Evolutionary conservation across 306 rosid genomes (phyloP).

Genomic region (Hippophae gyantsensis): DNA sequence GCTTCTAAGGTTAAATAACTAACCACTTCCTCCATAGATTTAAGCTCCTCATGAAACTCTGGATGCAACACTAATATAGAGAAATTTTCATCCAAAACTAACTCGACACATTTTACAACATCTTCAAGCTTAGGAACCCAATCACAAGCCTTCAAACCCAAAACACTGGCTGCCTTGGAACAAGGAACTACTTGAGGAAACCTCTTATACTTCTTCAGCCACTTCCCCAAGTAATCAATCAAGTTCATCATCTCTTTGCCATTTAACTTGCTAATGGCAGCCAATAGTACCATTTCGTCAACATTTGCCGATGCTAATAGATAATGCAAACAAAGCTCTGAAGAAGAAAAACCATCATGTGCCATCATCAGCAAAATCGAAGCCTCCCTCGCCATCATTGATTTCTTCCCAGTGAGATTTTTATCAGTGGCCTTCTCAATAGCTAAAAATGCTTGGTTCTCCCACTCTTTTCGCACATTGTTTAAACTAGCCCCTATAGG

Average conservation of each 20-base stretch:
- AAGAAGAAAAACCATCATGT: slow-evolving; percentile 55
- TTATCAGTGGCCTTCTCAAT: slow-evolving; percentile 37
- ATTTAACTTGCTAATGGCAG: slow-evolving; percentile 51
- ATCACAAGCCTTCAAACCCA: slow-evolving; percentile 56
- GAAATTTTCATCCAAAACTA: slow-evolving; percentile 62
- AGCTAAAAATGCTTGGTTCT: slow-evolving; percentile 54
- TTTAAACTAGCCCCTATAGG: slow-evolving; percentile 30
- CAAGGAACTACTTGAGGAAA: slow-evolving; percentile 71
- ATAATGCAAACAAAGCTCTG: slow-evolving; percentile 72
- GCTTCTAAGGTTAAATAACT: slow-evolving; percentile 51
- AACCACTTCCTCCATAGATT: slow-evolving; percentile 33
- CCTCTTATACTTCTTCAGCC: slow-evolving; percentile 78
- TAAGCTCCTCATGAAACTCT: slow-evolving; percentile 64
- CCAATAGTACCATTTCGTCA: slow-evolving; percentile 37
- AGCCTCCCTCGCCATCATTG: slow-evolving; percentile 51
- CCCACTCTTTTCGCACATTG: slow-evolving; percentile 70
- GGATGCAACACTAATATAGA: slow-evolving; percentile 62
- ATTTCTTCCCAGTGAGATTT: slow-evolving; percentile 27
- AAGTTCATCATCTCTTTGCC: slow-evolving; percentile 53
- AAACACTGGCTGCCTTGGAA: slow-evolving; percentile 25
- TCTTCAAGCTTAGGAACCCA: slow-evolving; percentile 82
- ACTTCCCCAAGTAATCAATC: slow-evolving; percentile 62
- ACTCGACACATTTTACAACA: slow-evolving; percentile 42
- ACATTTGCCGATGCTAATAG: slow-evolving; percentile 55
- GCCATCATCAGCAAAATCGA: slow-evolving; percentile 69